phyloP scores from a whole-genome alignment of 2,329 filamentous ascomycete species.

The Dryadomyces quercus-mongolicae region DNA sequence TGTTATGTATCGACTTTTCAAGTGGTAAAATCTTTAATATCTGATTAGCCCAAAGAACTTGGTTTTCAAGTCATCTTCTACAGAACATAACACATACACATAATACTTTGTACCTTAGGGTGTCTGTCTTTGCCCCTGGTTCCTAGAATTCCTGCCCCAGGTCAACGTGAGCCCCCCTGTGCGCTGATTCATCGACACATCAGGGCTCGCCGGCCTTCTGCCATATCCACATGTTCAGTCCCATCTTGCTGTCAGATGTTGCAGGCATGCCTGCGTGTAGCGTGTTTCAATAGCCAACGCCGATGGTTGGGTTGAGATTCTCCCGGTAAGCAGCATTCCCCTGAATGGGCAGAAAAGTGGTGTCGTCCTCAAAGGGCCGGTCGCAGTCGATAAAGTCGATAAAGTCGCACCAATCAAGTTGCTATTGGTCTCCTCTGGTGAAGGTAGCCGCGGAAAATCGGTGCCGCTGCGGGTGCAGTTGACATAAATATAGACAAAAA shows the following conservation, averaged over 20 bases:
- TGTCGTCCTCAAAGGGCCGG: not conserved
- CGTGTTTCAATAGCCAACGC: not conserved
- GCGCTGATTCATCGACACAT: too few species aligned
- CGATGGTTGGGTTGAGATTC: not conserved
- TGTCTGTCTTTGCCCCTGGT: too few species aligned
- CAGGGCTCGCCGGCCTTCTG: not conserved
- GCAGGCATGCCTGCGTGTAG: not conserved
- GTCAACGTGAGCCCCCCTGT: too few species aligned
- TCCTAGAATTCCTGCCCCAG: too few species aligned
- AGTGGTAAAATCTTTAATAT: too few species aligned
- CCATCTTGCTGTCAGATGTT: not conserved
- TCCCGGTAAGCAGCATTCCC: slow-evolving; percentile 1
- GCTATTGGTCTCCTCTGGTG: not conserved
- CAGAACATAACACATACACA: too few species aligned
- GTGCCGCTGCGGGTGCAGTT: not conserved
- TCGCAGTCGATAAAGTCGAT: not conserved
- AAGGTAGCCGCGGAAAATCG: not conserved
- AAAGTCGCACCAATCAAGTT: not conserved
- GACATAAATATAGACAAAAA: not conserved
- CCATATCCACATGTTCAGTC: not conserved
- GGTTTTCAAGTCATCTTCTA: too few species aligned
- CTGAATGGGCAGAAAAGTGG: not conserved
- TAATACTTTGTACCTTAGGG: too few species aligned
- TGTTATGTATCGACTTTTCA: too few species aligned
- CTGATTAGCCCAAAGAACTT: too few species aligned